Evolutionary conservation across 176 grass and related monocot genomes (phyloP).

Genomic region (Oryza longistaminata): DNA sequence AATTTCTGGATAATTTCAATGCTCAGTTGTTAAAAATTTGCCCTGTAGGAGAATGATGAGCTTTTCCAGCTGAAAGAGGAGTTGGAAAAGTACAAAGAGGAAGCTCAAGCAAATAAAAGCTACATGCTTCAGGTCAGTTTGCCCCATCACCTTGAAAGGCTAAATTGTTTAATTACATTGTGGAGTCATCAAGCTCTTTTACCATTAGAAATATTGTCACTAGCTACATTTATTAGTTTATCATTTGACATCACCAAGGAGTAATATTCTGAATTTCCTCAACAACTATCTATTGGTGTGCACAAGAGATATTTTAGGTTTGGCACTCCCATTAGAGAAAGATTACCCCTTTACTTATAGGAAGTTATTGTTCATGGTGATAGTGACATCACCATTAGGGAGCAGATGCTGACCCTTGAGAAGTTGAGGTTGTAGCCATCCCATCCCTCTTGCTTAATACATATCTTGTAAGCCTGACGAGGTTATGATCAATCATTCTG

Average conservation of each 20-base stretch:
- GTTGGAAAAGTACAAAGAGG: conserved; percentile 85
- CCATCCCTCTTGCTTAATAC: neutral
- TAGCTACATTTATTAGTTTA: neutral
- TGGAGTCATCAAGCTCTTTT: neutral
- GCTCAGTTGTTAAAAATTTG: neutral
- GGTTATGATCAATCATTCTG: neutral
- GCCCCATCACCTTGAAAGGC: neutral
- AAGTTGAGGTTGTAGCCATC: neutral
- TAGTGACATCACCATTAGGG: neutral
- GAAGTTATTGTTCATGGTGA: neutral
- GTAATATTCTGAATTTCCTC: neutral
- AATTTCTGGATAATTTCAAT: neutral
- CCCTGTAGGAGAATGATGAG: conserved; percentile 60
- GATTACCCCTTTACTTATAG: neutral
- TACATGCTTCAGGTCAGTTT: conserved; percentile 84
- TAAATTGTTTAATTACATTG: neutral
- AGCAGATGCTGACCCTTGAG: neutral
- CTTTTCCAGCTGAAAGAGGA: conserved; percentile 79
- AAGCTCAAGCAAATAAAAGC: conserved; percentile 87
- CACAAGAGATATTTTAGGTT: neutral
- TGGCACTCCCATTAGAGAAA: neutral
- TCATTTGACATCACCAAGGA: neutral
- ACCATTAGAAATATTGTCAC: neutral
- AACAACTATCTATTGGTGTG: neutral
- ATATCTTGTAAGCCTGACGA: neutral